Conservation (phyloP, 2,329 filamentous ascomycete genomes). For the Cadophora gregata region DNA sequence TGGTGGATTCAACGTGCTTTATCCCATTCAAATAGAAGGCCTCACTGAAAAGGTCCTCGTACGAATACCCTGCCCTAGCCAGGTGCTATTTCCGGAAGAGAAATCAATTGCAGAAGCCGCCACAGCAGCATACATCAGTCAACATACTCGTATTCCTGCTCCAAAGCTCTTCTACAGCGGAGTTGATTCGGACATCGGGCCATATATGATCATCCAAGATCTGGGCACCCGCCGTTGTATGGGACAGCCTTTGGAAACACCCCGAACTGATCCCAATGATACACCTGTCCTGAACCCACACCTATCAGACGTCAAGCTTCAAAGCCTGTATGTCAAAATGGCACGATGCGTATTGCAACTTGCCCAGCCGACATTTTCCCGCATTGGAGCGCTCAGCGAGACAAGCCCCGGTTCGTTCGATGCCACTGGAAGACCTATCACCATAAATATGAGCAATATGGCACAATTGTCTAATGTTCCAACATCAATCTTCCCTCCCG, state of each 20-base stretch:
- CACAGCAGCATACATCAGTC: background rate
- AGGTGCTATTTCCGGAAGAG: background rate
- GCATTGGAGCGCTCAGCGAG: conserved; percentile 30
- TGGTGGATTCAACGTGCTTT: background rate
- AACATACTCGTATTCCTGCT: background rate
- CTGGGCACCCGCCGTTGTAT: background rate
- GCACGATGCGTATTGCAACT: background rate
- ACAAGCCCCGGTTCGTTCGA: conserved; percentile 14
- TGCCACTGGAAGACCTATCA: conserved; percentile 27
- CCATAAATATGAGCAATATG: conserved; percentile 35
- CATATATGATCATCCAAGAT: background rate
- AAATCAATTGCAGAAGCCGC: background rate
- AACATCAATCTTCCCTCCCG: conserved; percentile 21
- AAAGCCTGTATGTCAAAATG: background rate
- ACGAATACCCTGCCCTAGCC: background rate
- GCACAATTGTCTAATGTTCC: conserved; percentile 31
- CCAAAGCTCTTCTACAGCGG: background rate
- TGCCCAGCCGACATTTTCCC: conserved; percentile 25
- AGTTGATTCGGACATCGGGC: background rate
- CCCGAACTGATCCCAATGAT: background rate
- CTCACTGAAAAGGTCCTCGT: background rate
- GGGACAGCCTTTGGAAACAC: background rate
- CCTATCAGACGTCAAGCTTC: background rate
- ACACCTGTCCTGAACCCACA: background rate
- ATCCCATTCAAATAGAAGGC: background rate